Percentiles rank a stretch among this genome's conserved stretches.
Conservation (phyloP, 2,329 filamentous ascomycete species). For the Penicillium sp. region DNA sequence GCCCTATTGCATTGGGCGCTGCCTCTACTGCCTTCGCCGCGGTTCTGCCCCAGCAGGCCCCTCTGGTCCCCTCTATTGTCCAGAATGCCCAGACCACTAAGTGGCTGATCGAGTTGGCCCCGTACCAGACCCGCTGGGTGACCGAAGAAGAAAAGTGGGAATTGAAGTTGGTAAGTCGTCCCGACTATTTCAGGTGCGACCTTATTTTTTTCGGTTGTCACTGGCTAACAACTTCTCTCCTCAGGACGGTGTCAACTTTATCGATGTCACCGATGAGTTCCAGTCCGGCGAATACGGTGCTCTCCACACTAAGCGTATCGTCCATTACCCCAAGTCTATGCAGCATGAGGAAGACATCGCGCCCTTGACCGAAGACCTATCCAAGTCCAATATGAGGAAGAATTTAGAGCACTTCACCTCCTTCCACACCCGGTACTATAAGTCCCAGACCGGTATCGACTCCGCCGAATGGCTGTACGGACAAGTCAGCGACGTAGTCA, state of each 20-base stretch:
- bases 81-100: conserved; percentile 46
- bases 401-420: conserved; percentile 71
- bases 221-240: background rate
- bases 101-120: conserved; percentile 80
- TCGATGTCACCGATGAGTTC: conserved; percentile 77
- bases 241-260: conserved; percentile 81
- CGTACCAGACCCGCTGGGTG: conserved; percentile 79
- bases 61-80: conserved; percentile 23
- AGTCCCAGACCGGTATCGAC: conserved; percentile 65
- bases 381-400: conserved; percentile 71
- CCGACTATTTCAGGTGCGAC: background rate
- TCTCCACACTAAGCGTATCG: conserved; percentile 39
- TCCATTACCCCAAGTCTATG: conserved; percentile 66
- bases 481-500: conserved; percentile 70
- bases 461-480: conserved; percentile 84
- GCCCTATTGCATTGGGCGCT: conserved; percentile 34
- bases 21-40: conserved; percentile 33
- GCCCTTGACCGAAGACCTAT: conserved; percentile 65
- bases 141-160: conserved; percentile 96
- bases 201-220: background rate
- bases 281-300: conserved; percentile 61
- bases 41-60: conserved; percentile 32
- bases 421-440: conserved; percentile 60
- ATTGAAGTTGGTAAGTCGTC: conserved; percentile 65
- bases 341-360: conserved; percentile 64